Evolutionary conservation across 2,329 filamentous ascomycete species (phyloP), one percentile per base, ranked within the genome.

Genomic region (Penicillium sp.): DNA sequence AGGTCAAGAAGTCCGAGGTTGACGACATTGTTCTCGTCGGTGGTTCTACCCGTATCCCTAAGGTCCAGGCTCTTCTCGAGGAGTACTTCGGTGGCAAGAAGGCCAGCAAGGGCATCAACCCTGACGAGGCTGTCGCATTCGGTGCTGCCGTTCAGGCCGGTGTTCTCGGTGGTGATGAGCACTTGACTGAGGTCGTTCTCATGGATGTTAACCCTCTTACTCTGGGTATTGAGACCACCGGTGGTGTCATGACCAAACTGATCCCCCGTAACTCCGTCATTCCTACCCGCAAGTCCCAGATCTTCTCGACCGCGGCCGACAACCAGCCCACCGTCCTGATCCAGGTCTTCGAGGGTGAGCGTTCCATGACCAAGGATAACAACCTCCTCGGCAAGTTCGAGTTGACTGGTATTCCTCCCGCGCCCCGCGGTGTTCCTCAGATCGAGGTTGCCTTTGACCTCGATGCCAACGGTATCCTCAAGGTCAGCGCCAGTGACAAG

Each of bases 71-170:
- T 71, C 89, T 98, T 77, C 91, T 98, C 69, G 93, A 98, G 85
- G 93, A 98, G 82, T 98, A 87, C 87, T 98, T 98, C 79, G 84
- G 77, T 72, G 90, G 93, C 80, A 98, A 98, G 91, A 93, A 95
- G 86, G 93, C 93, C 72, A 93, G 90, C 87, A 98, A 98, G 92
- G 92, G 93, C 82, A 97, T 99, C 80, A 98, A 98, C 88, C 95
- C 95, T 72, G 95, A 99, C 76, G 95, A 98, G 85, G 95, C 95
- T 83, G 95, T 98, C 71, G 95, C 95, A 76, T 98, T 93, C 79
- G 95, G 95, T 83, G 95, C 95, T 67, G 94, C 95, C 71, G 93
- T 98, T 71, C 95, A 99, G 83, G 95, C 90, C 83, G 94, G 93
- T 89, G 89, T 98, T 75, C 85, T 99, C 65, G 90, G 93, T 71